A percentile compares a stretch with the other conserved stretches of the same genome.
phyloP scores from a whole-genome alignment of 1,139 yeast species.

The Magnusiomyces tetraspermus region DNA sequence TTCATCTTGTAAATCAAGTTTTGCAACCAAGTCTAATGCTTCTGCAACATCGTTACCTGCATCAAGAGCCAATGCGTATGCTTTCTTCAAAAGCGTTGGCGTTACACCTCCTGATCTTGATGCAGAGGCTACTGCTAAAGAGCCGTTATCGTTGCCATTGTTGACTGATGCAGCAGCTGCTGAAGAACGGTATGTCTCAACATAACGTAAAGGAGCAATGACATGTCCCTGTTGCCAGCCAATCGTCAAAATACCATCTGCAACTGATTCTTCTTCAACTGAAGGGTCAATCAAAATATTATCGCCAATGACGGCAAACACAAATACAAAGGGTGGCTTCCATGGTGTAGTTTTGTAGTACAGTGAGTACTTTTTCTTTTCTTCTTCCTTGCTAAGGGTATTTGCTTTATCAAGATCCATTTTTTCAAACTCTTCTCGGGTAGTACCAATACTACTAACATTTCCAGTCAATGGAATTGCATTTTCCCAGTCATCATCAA shows the following conservation, averaged over 20 bases:
- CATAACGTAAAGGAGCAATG: conserved; percentile 36
- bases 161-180: conserved; percentile 9
- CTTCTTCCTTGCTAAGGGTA: background rate
- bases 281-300: conserved; percentile 74
- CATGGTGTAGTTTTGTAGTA: conserved; percentile 24
- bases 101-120: conserved; percentile 21
- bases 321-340: conserved; percentile 67
- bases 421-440: conserved; percentile 16
- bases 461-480: conserved; percentile 39
- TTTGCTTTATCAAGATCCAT: conserved; percentile 1
- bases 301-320: conserved; percentile 64
- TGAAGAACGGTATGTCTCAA: conserved; percentile 15
- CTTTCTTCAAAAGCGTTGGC: conserved; percentile 25
- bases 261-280: conserved; percentile 71
- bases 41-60: conserved; percentile 28
- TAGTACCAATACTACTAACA: background rate
- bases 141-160: conserved; percentile 1
- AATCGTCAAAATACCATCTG: conserved; percentile 69
- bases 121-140: conserved; percentile 3
- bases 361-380: background rate
- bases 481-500: conserved; percentile 76
- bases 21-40: conserved; percentile 24
- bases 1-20: conserved; percentile 14
- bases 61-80: conserved; percentile 27
- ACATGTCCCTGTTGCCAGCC: conserved; percentile 61